Base-by-base conservation (phyloP, 176 grass and related monocot species). In the Saccharum officinarum region DNA sequence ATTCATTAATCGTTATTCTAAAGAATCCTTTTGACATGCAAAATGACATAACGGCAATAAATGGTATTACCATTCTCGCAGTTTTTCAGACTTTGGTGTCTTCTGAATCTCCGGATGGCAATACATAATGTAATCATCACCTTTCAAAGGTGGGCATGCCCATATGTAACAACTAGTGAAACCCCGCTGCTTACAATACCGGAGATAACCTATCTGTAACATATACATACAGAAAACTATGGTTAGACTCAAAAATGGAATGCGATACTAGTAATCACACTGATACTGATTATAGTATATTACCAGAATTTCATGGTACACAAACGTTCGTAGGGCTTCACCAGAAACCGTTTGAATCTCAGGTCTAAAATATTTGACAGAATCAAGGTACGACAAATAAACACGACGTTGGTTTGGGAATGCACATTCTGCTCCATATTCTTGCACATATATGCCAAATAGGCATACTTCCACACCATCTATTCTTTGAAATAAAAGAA, bases 291-390 rank as follows among this genome's bases (percentile, higher is more conserved):
- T 49, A 22, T 15, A 73, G 39, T 63, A 16, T 73, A 83, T 78
- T 95, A 98, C 93, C 96, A 98, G 85, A 90, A 98, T 95, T 90
- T 98, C 96, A 81, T 98, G 93, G 83, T 95, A 95, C 9, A 98
- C 96, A 83, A 79, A 94, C n/a, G 96, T 98, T 38, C 96, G 87
- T 50, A 98, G 77, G 44, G 96, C 91, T 67, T 98, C 91, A 34
- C 96, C 93, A 75, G 77, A 87, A 18, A 92, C 86, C 55, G 96
- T 92, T 88, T 89, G 84, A 47, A 95, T 85, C 42, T 98, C 93
- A 75, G 93, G 96, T 80, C 87, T 92, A 73, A 98, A 95, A 78
- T 95, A 98, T 73, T 98, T 98, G 64, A 98, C 96, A 70, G 96
- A 98, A 82, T 98, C 93, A 77, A 98, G 84, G 78, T 95, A 95